phyloP scores from a whole-genome alignment of 352 stramenopile genomes.

The Phytophthora europaea region DNA sequence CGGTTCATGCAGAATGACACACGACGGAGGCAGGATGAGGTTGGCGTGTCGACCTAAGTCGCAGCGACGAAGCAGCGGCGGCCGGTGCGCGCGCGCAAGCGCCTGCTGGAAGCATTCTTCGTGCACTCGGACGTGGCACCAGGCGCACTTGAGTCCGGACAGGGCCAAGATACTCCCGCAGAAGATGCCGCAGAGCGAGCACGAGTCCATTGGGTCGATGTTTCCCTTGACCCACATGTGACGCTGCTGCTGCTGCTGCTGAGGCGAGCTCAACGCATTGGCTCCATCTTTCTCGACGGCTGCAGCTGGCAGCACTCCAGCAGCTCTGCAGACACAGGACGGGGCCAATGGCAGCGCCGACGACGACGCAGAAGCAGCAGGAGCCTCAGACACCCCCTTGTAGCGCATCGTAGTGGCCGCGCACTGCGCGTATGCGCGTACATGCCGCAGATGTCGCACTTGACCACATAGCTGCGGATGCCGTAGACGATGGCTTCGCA shows the following conservation, averaged over 20 bases:
- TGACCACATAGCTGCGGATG: constrained; percentile 89
- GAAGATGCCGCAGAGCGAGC: constrained; percentile 80
- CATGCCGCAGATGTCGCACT: constrained; percentile 88
- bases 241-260: constrained; percentile 34
- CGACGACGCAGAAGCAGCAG: background rate
- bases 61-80: constrained; percentile 60
- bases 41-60: constrained; percentile 76
- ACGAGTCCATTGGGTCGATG: constrained; percentile 87
- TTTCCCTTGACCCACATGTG: constrained; percentile 89
- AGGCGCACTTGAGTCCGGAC: constrained; percentile 83
- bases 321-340: constrained; percentile 35
- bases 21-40: constrained; percentile 71
- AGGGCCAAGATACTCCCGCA: constrained; percentile 86
- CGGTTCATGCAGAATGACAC: constrained; percentile 57
- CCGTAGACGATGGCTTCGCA: constrained; percentile 84
- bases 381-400: constrained; percentile 33
- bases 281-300: constrained; percentile 24
- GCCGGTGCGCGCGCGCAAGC: constrained; percentile 38
- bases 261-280: constrained; percentile 4
- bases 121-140: constrained; percentile 85
- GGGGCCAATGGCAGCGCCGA: background rate
- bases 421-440: constrained; percentile 83
- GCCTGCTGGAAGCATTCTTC: constrained; percentile 78
- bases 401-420: constrained; percentile 62
- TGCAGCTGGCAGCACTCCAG: constrained; percentile 24